Evolutionary conservation across 2,329 filamentous ascomycete genomes (phyloP), one percentile per base, ranked within the genome.

Genomic region (Colletotrichum zoysiae): DNA sequence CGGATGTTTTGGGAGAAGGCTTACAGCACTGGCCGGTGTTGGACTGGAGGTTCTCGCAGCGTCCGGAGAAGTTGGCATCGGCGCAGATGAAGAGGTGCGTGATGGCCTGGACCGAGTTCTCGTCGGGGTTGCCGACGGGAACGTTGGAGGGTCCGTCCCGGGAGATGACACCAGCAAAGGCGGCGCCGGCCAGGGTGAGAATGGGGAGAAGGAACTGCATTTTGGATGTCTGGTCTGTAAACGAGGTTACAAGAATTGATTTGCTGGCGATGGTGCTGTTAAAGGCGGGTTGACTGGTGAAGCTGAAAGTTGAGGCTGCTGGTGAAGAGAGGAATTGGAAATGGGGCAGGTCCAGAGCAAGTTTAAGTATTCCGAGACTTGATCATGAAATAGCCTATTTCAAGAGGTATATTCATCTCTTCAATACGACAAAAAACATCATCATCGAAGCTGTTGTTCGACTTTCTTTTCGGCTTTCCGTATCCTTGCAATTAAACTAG

Each of bases 41-140:
- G 2, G 42, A 48, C 16, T 61, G 20, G 42, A 61, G 9, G 58
- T 61, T 61, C 58, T 35, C 18, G 20, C 58, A 61, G 20, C 58
- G 42, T 14, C 58, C 58, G 2, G 26, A n/a, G 12, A 61, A 61
- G 58, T 61, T 61, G 42, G 30, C 30, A 18, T 61, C 42, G 5
- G 42, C 33, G 2, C 58, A 61, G 18, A 61, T 38, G 20, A 18
- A 61, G 5, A 61, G 42, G 42, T 61, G 58, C 5, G 58, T 61
- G 6, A 61, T 61, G 26, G 58, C 58, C 26, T 61, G 20, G 18
- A 61, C 2, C 30, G 58, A 48, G 30, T 11, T 44, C 3, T 44
- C 58, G 1, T 9, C 12, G 11, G 23, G 26, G 30, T 35, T 30
- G 20, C 33, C 42, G 26, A 50, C 42, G 11, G 58, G 42, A 14